phyloP scores from a whole-genome alignment of 2,329 filamentous ascomycete species.

The Colletotrichum navitas region DNA sequence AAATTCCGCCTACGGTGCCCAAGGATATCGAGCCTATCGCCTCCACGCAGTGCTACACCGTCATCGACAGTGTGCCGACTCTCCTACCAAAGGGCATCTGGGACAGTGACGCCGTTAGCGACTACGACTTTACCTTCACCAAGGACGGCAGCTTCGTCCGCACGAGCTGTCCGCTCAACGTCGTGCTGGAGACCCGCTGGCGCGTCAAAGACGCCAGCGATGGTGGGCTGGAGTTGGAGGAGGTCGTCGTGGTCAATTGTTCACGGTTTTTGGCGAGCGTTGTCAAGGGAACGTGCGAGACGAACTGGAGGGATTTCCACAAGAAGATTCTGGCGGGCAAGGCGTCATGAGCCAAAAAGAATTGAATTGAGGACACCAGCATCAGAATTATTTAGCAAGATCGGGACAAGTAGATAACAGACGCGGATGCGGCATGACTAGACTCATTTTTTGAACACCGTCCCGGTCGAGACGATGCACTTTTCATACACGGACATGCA shows the following conservation, averaged over 20 bases:
- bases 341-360: neutral
- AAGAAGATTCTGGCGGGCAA: slow-evolving; percentile 55
- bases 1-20: slow-evolving; percentile 49
- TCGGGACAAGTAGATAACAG: neutral
- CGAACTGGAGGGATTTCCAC: slow-evolving; percentile 64
- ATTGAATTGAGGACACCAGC: neutral
- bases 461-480: neutral
- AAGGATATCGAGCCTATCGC: slow-evolving; percentile 46
- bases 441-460: slow-evolving; percentile 6
- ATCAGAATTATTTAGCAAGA: neutral
- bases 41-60: slow-evolving; percentile 57
- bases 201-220: slow-evolving; percentile 49
- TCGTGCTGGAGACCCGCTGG: slow-evolving; percentile 68
- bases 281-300: slow-evolving; percentile 65
- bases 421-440: slow-evolving; percentile 4
- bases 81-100: slow-evolving; percentile 67
- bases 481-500: neutral
- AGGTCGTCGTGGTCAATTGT: slow-evolving; percentile 64
- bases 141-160: slow-evolving; percentile 64
- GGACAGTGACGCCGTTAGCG: slow-evolving; percentile 66
- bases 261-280: slow-evolving; percentile 62
- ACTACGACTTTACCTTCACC: slow-evolving; percentile 65
- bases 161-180: slow-evolving; percentile 63
- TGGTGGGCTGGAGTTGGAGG: slow-evolving; percentile 58
- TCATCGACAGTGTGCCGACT: slow-evolving; percentile 64